phyloP scores from a whole-genome alignment of 257 asterid genomes.

The Salvia rosmarinus region DNA sequence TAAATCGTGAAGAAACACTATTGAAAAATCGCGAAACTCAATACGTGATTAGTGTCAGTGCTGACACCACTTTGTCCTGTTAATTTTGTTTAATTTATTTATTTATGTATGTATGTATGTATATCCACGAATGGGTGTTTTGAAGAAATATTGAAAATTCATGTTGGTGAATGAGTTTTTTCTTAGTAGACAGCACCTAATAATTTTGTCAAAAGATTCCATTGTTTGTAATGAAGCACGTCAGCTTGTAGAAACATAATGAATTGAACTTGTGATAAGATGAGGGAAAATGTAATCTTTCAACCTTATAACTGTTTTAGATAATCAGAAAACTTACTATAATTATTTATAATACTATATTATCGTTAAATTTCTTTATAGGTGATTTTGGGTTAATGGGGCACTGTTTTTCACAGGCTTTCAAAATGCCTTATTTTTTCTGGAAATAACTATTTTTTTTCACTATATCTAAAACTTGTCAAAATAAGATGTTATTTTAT shows the following conservation, averaged over 20 bases:
- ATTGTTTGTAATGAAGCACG: not conserved
- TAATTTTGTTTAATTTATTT: not conserved
- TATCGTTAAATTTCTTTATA: no score
- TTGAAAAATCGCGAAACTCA: constrained; percentile 24
- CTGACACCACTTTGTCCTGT: constrained; percentile 30
- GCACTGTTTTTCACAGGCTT: no score
- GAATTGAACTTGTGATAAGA: not conserved
- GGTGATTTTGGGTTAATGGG: no score
- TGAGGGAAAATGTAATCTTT: not conserved
- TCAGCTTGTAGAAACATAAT: not conserved
- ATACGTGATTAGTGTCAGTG: constrained; percentile 8
- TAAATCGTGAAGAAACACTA: constrained; percentile 18
- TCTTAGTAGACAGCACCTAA: not conserved
- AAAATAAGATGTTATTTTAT: no score
- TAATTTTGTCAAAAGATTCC: not conserved
- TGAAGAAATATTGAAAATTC: not conserved
- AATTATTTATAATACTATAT: no score
- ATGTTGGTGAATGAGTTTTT: not conserved
- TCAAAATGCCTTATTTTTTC: no score
- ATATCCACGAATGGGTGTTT: not conserved
- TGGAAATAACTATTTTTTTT: no score
- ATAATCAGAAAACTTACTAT: no score
- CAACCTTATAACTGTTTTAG: not conserved
- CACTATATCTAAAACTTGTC: no score
- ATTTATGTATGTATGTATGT: not conserved